Conservation (phyloP, 345 rosid genomes). For the Chamaenerion angustifolium region DNA sequence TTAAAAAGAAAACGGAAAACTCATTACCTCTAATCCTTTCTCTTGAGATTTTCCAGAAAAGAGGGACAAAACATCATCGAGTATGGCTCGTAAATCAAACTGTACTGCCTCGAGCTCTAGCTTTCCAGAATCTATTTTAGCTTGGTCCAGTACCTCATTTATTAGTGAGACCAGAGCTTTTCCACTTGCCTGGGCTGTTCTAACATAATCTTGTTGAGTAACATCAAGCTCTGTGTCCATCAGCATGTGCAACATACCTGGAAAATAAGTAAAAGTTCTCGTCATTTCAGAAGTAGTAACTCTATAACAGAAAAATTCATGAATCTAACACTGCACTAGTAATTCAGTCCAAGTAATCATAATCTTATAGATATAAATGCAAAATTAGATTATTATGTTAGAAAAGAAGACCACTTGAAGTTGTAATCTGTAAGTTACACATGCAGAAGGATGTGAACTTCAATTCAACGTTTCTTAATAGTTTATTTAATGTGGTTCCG, state of each 20-base stretch:
- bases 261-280: slow-evolving; percentile 4
- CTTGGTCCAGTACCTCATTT: slow-evolving; percentile 90
- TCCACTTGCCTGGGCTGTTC: slow-evolving; percentile 95
- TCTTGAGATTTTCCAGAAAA: slow-evolving; percentile 79
- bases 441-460: no score
- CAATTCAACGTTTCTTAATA: no score
- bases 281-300: not conserved
- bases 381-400: no score
- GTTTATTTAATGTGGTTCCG: no score
- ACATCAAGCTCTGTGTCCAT: slow-evolving; percentile 84
- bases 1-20: slow-evolving; percentile 1
- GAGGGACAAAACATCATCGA: slow-evolving; percentile 91
- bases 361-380: no score
- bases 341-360: no score
- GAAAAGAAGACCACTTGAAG: no score
- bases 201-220: slow-evolving; percentile 79
- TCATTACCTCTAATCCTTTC: slow-evolving; percentile 79
- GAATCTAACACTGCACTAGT: no score
- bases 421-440: no score
- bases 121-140: slow-evolving; percentile 91
- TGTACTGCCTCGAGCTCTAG: slow-evolving; percentile 85
- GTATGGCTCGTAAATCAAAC: slow-evolving; percentile 61
- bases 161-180: slow-evolving; percentile 80
- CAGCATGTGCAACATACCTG: slow-evolving; percentile 92
- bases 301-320: no score